phyloP scores from a whole-genome alignment of 2,329 filamentous ascomycete species.

The Plectosphaerella plurivora region DNA sequence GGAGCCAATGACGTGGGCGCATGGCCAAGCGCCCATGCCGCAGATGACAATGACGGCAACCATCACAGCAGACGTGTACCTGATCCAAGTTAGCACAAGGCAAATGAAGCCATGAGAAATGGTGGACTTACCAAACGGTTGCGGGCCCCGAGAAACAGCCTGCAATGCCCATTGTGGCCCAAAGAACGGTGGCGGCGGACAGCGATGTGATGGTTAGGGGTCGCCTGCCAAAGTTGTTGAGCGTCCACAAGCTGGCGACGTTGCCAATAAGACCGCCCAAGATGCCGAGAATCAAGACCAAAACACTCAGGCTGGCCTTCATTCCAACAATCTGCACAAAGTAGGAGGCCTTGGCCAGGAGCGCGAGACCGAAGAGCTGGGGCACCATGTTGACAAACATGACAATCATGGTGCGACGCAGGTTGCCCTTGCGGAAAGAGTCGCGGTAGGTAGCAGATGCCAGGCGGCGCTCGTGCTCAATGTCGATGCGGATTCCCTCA shows the following conservation, averaged over 20 bases:
- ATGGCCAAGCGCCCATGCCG: conserved; percentile 37
- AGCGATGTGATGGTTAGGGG: conserved; percentile 30
- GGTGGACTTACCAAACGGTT: conserved; percentile 29
- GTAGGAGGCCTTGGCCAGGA: conserved; percentile 38
- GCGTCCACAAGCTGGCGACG: conserved; percentile 35
- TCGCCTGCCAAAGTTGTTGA: conserved; percentile 34
- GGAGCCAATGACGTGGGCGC: conserved; percentile 33
- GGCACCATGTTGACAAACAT: conserved; percentile 37
- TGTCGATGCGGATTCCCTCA: conserved; percentile 40
- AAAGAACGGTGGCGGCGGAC: conserved; percentile 26
- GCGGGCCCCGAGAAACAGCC: conserved; percentile 34
- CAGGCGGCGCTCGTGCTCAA: conserved; percentile 31
- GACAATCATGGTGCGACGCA: conserved; percentile 35
- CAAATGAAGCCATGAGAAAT: not conserved
- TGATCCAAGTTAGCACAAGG: not conserved
- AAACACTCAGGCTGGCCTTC: conserved; percentile 23
- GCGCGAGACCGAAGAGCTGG: conserved; percentile 37
- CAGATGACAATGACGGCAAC: conserved; percentile 38
- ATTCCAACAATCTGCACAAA: conserved; percentile 30
- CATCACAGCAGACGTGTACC: conserved; percentile 26
- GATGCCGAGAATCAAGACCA: conserved; percentile 41
- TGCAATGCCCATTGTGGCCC: conserved; percentile 41
- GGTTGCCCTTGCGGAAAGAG: conserved; percentile 38
- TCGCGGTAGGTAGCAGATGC: conserved; percentile 31
- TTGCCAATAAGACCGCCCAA: conserved; percentile 40